Evolutionary conservation across 208 protist species (phyloP).

Genomic region (Acanthamoeba comandoni): DNA sequence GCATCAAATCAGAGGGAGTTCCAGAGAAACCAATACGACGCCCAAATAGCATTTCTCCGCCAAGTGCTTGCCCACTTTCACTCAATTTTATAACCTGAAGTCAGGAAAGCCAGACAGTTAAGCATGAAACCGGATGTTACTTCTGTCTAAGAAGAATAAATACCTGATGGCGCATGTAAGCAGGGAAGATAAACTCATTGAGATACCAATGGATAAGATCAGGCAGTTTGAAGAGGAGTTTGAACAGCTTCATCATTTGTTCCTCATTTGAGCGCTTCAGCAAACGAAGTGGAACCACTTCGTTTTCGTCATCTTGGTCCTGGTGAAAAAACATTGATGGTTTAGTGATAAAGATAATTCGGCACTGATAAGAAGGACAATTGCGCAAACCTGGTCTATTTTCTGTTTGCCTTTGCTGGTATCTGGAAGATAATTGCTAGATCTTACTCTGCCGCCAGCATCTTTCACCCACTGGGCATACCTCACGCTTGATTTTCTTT

Average conservation of each 20-base stretch:
- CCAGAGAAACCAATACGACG: slow-evolving; percentile 94
- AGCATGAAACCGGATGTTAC: no score
- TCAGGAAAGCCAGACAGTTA: no score
- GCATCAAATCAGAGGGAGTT: slow-evolving; percentile 95
- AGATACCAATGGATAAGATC: slow-evolving; percentile 81
- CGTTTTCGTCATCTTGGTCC: not conserved
- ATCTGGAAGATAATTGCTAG: not conserved
- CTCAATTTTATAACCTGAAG: slow-evolving; percentile 91
- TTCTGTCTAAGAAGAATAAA: no score
- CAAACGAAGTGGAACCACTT: slow-evolving; percentile 79
- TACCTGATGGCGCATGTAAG: slow-evolving; percentile 83
- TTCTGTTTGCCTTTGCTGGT: slow-evolving; percentile 53
- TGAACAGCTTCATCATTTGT: slow-evolving; percentile 86
- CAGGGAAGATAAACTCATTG: slow-evolving; percentile 85
- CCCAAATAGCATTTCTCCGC: slow-evolving; percentile 94
- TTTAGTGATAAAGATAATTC: no score
- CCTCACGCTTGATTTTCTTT: slow-evolving; percentile 90
- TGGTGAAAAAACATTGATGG: no score
- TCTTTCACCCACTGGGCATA: slow-evolving; percentile 90
- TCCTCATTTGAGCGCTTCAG: slow-evolving; percentile 84
- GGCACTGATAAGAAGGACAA: no score
- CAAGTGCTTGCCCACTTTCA: slow-evolving; percentile 95
- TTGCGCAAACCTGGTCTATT: no score
- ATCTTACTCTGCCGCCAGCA: slow-evolving; percentile 77
- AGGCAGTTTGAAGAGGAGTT: slow-evolving; percentile 78